Evolutionary conservation across 2,329 filamentous ascomycete species (phyloP), one percentile per base, ranked within the genome.

Genomic region (Clarireedia paspali): DNA sequence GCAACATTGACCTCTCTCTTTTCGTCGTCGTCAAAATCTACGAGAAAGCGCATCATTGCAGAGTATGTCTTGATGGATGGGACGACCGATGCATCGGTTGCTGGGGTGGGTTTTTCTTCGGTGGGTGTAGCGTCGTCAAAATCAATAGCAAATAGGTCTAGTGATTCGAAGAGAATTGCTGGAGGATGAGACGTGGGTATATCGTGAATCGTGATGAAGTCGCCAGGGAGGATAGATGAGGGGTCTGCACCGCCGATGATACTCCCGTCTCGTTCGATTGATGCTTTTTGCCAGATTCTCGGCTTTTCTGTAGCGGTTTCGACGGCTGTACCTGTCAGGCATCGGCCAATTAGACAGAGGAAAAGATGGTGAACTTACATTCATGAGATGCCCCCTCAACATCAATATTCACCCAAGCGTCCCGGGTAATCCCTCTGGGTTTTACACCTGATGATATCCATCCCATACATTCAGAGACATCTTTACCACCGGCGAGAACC

Each of bases 381-480:
- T 56, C 42, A 24, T 49, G 42, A 42, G 72, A 68, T 26, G 81
- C 73, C 51, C 80, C 74, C 51, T 81, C 76, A 14, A 77, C 77
- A 23, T 81, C 76, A 47, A 85, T 75, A 56, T 81, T 78, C 17
- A 84, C 68, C 80, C 82, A 85, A 9, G 81, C 80, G 47, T 83
- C 77, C 6, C 69, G 70, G 50, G 17, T 20, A 15, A 78, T 63
- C 0, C 75, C 77, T 12, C 73, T 67, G 0, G 83, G 83, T 1
- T 76, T 64, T 17, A 85, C 74, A 53, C 83, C 78, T 30, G 79
- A 83, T 10, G 82, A 84, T 53, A 87, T 74, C 84, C 84, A 85
- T 51, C 83, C 83, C 81, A 87, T 82, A 65, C 83, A 83, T 65
- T 87, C 83, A 0, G 77, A 77, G 15, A 82, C 78, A 2, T 82